These are phyloP conservation scores for Stephania yunnanensis DNA, from an alignment of 164 flowering plant species.

Conservation along the genomic window DNA sequence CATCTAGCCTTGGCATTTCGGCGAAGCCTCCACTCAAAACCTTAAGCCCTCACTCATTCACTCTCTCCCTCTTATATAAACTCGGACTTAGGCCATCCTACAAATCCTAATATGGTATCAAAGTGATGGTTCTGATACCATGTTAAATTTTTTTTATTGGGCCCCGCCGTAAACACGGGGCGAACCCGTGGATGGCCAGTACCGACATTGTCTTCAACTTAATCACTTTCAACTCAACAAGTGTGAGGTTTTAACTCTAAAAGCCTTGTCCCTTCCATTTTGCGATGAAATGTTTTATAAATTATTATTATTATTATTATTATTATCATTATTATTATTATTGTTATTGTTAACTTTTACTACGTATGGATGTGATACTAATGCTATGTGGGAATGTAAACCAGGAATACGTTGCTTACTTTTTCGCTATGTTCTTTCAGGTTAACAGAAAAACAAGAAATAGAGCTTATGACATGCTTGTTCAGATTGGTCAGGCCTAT, in stretches of 20 bases:
- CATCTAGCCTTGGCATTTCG: too few species aligned
- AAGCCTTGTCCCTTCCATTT: neutral
- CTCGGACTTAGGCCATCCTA: too few species aligned
- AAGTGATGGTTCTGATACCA: too few species aligned
- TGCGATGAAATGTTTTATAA: neutral
- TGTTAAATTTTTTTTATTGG: too few species aligned
- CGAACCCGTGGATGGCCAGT: too few species aligned
- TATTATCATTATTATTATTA: neutral
- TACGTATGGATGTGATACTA: too few species aligned
- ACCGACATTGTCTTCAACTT: neutral
- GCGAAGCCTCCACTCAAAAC: too few species aligned
- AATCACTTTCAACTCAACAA: neutral
- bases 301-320: neutral
- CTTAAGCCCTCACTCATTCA: too few species aligned
- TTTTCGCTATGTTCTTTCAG: slow-evolving; percentile 31
- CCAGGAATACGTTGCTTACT: neutral
- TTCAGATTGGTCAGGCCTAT: slow-evolving; percentile 89
- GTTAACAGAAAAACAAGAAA: slow-evolving; percentile 91
- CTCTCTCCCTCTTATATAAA: too few species aligned
- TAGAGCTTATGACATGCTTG: slow-evolving; percentile 88
- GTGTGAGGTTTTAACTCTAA: too few species aligned
- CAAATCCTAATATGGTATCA: too few species aligned
- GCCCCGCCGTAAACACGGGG: too few species aligned
- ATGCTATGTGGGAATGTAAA: neutral
- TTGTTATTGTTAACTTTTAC: neutral